A percentile compares a stretch with the other conserved stretches of the same genome.
Conservation (phyloP, 495 filamentous ascomycete species). For the Parathielavia appendiculata region DNA sequence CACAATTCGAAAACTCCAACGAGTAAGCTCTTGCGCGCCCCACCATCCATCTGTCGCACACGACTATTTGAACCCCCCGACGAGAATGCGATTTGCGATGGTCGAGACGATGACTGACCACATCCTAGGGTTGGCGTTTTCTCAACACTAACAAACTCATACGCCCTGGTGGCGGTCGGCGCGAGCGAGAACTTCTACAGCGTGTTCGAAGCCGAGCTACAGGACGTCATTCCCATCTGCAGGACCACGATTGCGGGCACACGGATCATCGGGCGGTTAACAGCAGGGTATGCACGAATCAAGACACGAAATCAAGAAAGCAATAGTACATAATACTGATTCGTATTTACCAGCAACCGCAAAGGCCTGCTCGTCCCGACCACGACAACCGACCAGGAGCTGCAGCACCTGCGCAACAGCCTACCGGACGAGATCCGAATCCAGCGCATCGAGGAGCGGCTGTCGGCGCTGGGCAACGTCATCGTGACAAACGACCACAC, state of each 20-base stretch:
- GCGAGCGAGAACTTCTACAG: slow-evolving; percentile 97
- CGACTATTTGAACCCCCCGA: slow-evolving; percentile 18
- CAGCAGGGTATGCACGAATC: slow-evolving; percentile 69
- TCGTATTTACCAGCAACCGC: slow-evolving; percentile 60
- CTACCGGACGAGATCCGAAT: slow-evolving; percentile 88
- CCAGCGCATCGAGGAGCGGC: slow-evolving; percentile 88
- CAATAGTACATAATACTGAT: neutral
- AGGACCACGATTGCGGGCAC: slow-evolving; percentile 97
- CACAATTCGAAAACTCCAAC: slow-evolving; percentile 97
- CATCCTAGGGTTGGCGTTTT: slow-evolving; percentile 85
- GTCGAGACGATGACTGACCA: neutral
- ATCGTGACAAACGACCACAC: slow-evolving; percentile 97
- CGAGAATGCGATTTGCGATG: slow-evolving; percentile 9
- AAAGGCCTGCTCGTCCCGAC: slow-evolving; percentile 96
- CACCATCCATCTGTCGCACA: slow-evolving; percentile 5
- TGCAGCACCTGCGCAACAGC: slow-evolving; percentile 91
- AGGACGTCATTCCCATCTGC: slow-evolving; percentile 96
- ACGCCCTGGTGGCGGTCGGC: slow-evolving; percentile 85
- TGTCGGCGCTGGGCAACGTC: slow-evolving; percentile 94
- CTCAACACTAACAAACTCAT: slow-evolving; percentile 91
- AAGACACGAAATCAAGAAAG: neutral
- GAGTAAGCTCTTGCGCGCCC: slow-evolving; percentile 56
- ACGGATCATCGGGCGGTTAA: slow-evolving; percentile 88
- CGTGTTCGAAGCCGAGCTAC: slow-evolving; percentile 94
- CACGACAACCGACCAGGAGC: slow-evolving; percentile 93